Evolutionary conservation across 2,329 filamentous ascomycete species (phyloP), one percentile per base, ranked within the genome.

Genomic region (Fusarium sp.): DNA sequence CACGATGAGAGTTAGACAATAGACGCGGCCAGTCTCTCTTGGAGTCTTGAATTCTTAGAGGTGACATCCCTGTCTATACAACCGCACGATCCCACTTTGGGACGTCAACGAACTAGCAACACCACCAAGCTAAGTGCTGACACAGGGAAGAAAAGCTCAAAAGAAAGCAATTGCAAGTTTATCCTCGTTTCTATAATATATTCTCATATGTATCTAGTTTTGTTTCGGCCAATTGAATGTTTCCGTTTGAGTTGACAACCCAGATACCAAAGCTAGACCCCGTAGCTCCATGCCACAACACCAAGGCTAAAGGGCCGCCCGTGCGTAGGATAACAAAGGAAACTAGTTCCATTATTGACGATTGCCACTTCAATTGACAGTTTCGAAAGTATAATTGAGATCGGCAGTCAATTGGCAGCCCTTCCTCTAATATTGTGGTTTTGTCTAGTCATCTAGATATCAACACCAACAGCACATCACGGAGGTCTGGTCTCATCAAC

Each of bases 51-150:
- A 18, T 45, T 55, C 52, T 55, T 46, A 20, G 38, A 33, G n/a
- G 14, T 35, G n/a, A 41, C 38, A 65, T 35, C 64, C 56, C 49
- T 67, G 64, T 63, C 56, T 33, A 67, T 45, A 41, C 26, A 44
- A 61, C 56, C 37, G 48, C 62, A 48, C 48, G 64, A 55, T 61
- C 62, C 64, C 64, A 67, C 63, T 54, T 63, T 41, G 49, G 53
- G 41, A 65, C 63, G 15, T 41, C 32, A 44, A 49, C 45, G 44
- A 67, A 67, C 64, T 67, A 67, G 63, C 63, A 67, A 68, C 49
- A 67, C 64, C 48, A 62, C 33, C 38, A 45, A 55, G 60, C 59
- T 65, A 42, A 45, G 56, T 56, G 56, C 63, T 67, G 63, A 67
- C 56, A 50, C 33, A 52, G 23, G 23, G 44, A 54, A 52, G 56